phyloP scores from a whole-genome alignment of 1,284 basidiomycete genomes.

The Kwoniella shivajii region DNA sequence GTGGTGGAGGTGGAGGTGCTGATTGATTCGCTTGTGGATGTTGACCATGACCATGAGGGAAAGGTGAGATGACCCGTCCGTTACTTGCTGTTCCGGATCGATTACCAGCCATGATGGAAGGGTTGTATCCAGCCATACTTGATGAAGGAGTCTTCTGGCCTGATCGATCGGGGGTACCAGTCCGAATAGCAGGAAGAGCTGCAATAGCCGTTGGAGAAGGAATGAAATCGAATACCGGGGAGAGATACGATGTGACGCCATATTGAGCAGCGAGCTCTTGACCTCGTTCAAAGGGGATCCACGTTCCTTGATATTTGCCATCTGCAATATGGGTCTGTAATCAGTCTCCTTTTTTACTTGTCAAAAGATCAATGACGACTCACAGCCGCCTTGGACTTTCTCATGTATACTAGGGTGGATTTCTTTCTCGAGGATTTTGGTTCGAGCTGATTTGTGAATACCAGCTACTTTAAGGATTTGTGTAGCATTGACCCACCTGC shows the following conservation, averaged over 20 bases:
- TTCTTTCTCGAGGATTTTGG: conserved; percentile 98
- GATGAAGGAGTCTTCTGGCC: conserved; percentile 23
- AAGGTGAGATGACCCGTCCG: conserved; percentile 34
- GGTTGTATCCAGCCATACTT: conserved; percentile 20
- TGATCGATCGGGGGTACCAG: conserved; percentile 33
- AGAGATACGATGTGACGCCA: conserved; percentile 78
- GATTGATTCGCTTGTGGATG: conserved; percentile 6
- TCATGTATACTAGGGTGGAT: conserved; percentile 94
- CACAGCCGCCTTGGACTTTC: conserved; percentile 94
- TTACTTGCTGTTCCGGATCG: conserved; percentile 2
- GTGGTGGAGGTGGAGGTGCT: conserved; percentile 29
- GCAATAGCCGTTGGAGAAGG: conserved; percentile 58
- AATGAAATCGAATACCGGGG: conserved; percentile 87
- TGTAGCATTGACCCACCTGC: conserved; percentile 75
- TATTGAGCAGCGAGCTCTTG: conserved; percentile 87
- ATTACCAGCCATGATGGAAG: conserved; percentile 15
- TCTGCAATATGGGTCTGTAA: conserved; percentile 57
- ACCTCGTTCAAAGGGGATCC: conserved; percentile 91
- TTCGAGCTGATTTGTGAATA: conserved; percentile 92
- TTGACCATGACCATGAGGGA: conserved; percentile 12
- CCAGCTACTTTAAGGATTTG: conserved; percentile 99
- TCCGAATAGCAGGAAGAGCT: conserved; percentile 43
- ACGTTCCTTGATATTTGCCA: conserved; percentile 99
- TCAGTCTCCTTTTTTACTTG: neutral
- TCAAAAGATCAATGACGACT: conserved; percentile 19